phyloP scores from a whole-genome alignment of 495 filamentous ascomycete species.

The Penicillium verhagenii region DNA sequence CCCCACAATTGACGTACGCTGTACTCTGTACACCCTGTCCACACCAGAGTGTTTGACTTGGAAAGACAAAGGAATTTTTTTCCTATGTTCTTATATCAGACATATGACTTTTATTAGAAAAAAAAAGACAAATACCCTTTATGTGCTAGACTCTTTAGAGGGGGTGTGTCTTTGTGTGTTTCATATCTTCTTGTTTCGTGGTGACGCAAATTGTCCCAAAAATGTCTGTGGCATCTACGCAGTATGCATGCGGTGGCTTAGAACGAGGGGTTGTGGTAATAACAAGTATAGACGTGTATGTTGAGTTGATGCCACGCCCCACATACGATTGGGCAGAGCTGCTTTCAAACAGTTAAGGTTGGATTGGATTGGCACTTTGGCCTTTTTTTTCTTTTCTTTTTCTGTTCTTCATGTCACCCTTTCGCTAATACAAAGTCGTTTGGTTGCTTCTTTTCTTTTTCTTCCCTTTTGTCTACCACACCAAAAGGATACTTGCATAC shows the following conservation, averaged over 20 bases:
- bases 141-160: not conserved
- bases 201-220: constrained; percentile 1
- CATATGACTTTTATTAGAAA: too few relatives aligned
- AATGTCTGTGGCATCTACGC: not conserved
- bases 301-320: constrained; percentile 6
- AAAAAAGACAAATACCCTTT: too few relatives aligned
- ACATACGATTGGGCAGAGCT: constrained; percentile 10
- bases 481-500: not conserved
- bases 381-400: not conserved
- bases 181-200: not conserved
- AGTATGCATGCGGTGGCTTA: constrained; percentile 12
- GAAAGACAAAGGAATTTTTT: not conserved
- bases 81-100: not conserved
- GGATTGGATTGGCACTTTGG: constrained; percentile 1
- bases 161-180: not conserved
- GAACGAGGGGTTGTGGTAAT: constrained; percentile 6
- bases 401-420: not conserved
- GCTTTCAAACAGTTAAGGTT: constrained; percentile 21
- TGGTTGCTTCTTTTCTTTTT: not conserved
- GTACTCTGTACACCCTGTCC: not conserved
- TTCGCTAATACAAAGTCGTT: constrained; percentile 1
- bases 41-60: not conserved
- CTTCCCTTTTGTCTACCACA: not conserved
- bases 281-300: constrained; percentile 4
- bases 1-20: not conserved